A percentile compares a stretch with the other conserved stretches of the same genome.
These are phyloP conservation scores for Hirsutella minnesotensis DNA, from an alignment of 2,329 filamentous ascomycete species.

Conservation along the genomic window DNA sequence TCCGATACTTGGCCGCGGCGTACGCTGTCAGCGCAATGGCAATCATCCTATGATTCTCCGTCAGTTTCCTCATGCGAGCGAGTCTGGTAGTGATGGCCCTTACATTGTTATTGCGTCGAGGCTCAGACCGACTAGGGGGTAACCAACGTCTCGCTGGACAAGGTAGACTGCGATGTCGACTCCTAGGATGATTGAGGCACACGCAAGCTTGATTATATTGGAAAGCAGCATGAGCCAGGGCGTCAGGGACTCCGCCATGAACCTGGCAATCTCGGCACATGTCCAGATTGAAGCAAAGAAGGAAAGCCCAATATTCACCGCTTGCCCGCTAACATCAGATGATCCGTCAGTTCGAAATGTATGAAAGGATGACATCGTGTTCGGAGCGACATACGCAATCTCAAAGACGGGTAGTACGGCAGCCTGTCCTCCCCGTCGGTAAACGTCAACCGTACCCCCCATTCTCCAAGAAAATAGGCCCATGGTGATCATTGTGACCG, in stretches of 20 bases:
- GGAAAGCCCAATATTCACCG: slow-evolving; percentile 37
- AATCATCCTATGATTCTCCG: slow-evolving; percentile 25
- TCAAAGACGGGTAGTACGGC: slow-evolving; percentile 31
- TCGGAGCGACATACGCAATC: slow-evolving; percentile 32
- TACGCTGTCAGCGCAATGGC: slow-evolving; percentile 33
- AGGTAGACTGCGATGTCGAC: slow-evolving; percentile 41
- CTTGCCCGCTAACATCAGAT: slow-evolving; percentile 35
- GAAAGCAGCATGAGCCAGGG: slow-evolving; percentile 42
- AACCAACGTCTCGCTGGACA: slow-evolving; percentile 29
- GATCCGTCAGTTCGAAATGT: neutral
- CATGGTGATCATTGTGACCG: slow-evolving; percentile 32
- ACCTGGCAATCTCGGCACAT: slow-evolving; percentile 33
- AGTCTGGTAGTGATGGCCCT: too few relatives aligned
- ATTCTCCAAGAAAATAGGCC: slow-evolving; percentile 43
- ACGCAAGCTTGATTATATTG: slow-evolving; percentile 36
- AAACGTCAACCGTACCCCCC: slow-evolving; percentile 30
- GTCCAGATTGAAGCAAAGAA: slow-evolving; percentile 33
- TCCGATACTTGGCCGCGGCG: slow-evolving; percentile 33
- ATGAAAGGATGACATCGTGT: neutral
- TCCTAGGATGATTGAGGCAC: slow-evolving; percentile 32
- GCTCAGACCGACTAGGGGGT: slow-evolving; percentile 34
- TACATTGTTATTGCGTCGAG: slow-evolving; percentile 39
- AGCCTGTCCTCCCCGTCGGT: slow-evolving; percentile 25
- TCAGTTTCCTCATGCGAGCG: too few relatives aligned
- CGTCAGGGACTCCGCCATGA: slow-evolving; percentile 37